Evolutionary conservation across 768 basidiomycete genomes (phyloP).

Genomic region (Lentinula guzmanii): DNA sequence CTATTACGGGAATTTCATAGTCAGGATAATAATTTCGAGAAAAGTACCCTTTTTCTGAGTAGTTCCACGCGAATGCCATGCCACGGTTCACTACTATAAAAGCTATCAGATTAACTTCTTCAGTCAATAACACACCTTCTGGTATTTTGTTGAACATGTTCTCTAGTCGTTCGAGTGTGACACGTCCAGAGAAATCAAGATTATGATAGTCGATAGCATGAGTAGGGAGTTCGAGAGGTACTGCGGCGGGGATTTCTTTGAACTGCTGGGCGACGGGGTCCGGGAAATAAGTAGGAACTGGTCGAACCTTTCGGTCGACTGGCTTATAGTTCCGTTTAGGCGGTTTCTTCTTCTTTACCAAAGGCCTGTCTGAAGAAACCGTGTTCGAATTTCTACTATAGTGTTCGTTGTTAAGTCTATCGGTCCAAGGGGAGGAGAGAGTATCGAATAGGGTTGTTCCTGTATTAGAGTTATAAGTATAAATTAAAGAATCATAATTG

Average conservation of each 20-base stretch:
- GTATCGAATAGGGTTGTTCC: not conserved
- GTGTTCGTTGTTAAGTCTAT: not conserved
- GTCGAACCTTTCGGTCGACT: no score
- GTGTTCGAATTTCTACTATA: no score
- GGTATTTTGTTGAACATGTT: not conserved
- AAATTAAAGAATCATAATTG: not conserved
- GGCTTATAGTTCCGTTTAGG: no score
- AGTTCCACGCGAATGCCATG: no score
- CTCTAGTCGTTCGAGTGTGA: not conserved
- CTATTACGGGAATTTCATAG: no score
- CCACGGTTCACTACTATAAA: not conserved
- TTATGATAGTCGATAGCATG: not conserved
- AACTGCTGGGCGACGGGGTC: not conserved
- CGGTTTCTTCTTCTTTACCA: no score
- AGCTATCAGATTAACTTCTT: not conserved
- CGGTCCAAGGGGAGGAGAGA: constrained; percentile 5
- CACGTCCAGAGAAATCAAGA: not conserved
- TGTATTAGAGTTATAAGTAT: not conserved
- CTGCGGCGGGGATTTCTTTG: not conserved
- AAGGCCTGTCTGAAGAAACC: no score
- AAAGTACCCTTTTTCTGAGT: no score
- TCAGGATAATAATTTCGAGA: no score
- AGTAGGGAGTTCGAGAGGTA: no score
- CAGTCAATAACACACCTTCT: not conserved
- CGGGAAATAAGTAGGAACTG: no score